Evolutionary conservation across 495 filamentous ascomycete species (phyloP), one percentile per base, ranked within the genome.

Genomic region (Penicillium salamii): DNA sequence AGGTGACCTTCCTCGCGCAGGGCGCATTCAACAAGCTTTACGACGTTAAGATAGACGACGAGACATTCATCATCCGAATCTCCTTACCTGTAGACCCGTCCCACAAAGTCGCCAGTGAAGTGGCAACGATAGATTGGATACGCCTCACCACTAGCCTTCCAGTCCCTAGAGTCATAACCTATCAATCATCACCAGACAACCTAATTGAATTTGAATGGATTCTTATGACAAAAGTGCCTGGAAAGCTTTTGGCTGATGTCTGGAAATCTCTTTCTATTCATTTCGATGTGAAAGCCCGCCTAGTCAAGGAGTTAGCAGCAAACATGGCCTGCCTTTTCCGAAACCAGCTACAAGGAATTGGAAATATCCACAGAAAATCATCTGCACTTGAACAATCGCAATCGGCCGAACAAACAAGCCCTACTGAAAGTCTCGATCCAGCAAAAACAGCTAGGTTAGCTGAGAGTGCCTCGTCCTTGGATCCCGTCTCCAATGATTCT

Each of bases 91-190:
- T 84, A 26, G 69, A 78, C 34, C 78, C 80, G 0, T 57, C 52
- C 31, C 65, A 60, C 53, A 84, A 82, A 59, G 78, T 68, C 4
- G 63, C 67, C n/a, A 78, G 77, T 46, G 80, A 85, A 49, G 79
- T 77, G 3, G 71, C 79, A 1, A 84, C 82, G 0, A 65, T 81
- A 3, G 59, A 58, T 7, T 79, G 69, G 52, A 52, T 84, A 7
- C 51, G 63, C 13, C 49, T 59, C 19, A 55, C 63, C 26, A 81
- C 80, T 9, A 58, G 55, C 6, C 62, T 84, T 2, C 82, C 80
- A 0, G 72, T 83, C 17, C 77, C 82, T 5, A 55, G 58, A 2
- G 67, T 84, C 17, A 52, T 72, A 18, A 70, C 69, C 15, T 81
- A 17, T 36, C 34, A 36, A 17, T 3, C 34, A 15, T 36, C 34